Base-by-base conservation (phyloP, 192 early-diverging fungal species). In the Backusella tarrabulga region DNA sequence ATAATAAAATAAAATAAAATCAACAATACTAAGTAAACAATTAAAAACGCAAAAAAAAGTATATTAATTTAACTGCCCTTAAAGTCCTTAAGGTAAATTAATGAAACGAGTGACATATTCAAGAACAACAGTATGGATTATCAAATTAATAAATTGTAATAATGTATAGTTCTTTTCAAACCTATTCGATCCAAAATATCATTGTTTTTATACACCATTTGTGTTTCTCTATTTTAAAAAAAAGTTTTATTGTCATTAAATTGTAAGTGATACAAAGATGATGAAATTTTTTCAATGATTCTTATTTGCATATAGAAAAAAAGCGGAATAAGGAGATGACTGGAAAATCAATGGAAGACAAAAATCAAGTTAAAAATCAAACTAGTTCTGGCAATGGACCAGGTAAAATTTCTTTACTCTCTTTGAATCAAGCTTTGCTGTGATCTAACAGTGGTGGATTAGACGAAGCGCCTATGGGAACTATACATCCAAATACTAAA, bases 301-400 rank as follows among this genome's bases (percentile, higher is more conserved):
- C 56, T 63, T 63, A 63, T 29, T 63, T 63, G 56, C 56, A 63
- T 63, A 63, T 63, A 63, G 56, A 63, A 63, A 56, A 21, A 63
- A 63, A 50, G 19, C 23, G 29, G 56, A 63, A 29, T 63, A 63
- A 63, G 56, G 56, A 63, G 56, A 63, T 63, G 56, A 63, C 56
- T 26, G 56, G 56, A 63, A 26, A 63, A 63, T 63, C 56, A 63
- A 63, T 63, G 23, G 56, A 63, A 63, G 56, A 63, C 8, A 63
- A 63, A 63, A 63, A 23, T 29, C 56, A 63, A 63, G 56, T 63
- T 63, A 63, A 11, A 63, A 63, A 63, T 63, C 56, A 63, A 63
- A 63, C 56, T 63, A 63, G 56, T 29, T 63, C 56, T 63, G 38
- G 68, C 38, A 70, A 1, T 70, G 21, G 8, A 41, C n/a, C n/a